Percentiles rank a stretch among this genome's conserved stretches.
These are phyloP conservation scores for Guyanaporus albipodus DNA, from an alignment of 768 basidiomycete genomes.

Conservation along the genomic window DNA sequence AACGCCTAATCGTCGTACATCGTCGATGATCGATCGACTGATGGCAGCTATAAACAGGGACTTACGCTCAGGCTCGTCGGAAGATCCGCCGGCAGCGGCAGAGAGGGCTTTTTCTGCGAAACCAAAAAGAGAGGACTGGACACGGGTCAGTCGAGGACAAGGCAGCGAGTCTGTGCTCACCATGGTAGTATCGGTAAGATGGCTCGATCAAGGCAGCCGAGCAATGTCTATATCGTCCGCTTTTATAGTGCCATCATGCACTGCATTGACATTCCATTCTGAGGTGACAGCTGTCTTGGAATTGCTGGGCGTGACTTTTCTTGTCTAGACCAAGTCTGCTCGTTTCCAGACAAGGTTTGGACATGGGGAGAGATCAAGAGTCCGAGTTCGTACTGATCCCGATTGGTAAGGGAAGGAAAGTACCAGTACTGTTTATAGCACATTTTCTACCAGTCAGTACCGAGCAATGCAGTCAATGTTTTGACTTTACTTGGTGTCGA, in stretches of 20 bases:
- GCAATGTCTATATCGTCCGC: slow-evolving; percentile 3
- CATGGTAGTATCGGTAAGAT: slow-evolving; percentile 17
- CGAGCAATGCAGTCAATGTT: no score
- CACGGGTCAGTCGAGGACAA: background rate
- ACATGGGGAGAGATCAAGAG: no score
- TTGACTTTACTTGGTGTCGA: no score
- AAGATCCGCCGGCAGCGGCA: slow-evolving; percentile 36
- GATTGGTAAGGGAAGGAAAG: no score
- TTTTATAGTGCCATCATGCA: slow-evolving; percentile 15
- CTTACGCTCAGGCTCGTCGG: slow-evolving; percentile 8
- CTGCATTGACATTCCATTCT: slow-evolving; percentile 21
- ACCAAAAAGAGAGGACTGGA: slow-evolving; percentile 62
- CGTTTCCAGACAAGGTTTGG: no score
- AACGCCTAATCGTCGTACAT: slow-evolving; percentile 33
- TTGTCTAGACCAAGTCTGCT: background rate
- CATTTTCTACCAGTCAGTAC: no score
- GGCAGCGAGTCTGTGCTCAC: slow-evolving; percentile 9
- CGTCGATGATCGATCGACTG: slow-evolving; percentile 8
- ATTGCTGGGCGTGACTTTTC: background rate
- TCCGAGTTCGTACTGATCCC: background rate
- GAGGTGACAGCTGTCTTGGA: slow-evolving; percentile 20
- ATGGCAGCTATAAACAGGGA: background rate
- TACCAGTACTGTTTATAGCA: no score
- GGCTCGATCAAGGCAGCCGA: slow-evolving; percentile 8
- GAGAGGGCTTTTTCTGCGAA: slow-evolving; percentile 66